Base-by-base conservation (phyloP, 2,329 filamentous ascomycete species). In the Sclerotinia trifoliorum region DNA sequence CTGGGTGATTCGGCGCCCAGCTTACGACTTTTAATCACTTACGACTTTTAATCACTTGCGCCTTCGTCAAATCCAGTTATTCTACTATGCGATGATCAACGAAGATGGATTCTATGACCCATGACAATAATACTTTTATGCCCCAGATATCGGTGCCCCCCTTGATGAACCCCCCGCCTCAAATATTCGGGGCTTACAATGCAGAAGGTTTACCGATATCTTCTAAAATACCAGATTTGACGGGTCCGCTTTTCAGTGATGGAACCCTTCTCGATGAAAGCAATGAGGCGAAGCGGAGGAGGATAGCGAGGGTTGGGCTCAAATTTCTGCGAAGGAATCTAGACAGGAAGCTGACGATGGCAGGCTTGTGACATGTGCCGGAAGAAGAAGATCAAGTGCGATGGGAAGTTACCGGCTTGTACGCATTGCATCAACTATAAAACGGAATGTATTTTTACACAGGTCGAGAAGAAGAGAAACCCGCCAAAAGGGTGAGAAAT, bases 351-450 rank as follows among this genome's bases (percentile, higher is more conserved):
- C 73, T 74, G 70, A 75, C 70, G 57, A 61, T 82, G 81, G 35
- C 79, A 85, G 75, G 85, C 85, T 66, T 87, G 85, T 76, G 85
- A 87, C 72, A 84, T 86, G 93, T 98, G 94, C 78, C 86, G 94
- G 75, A 97, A 96, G 82, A 94, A 92, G 81, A 97, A 94, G 84
- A 95, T 98, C 81, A 98, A 98, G 81, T 98, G 94, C 80, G 95
- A 98, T 78, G 94, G 95, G 73, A 97, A 96, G 81, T 88, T 96
- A 80, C 94, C 95, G 49, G 89, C 93, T 70, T 99, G 95, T 80
- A 94, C 92, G 10, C 95, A 98, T 80, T 99, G 94, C 79, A 90
- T 91, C 79, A 98, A 97, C 79, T 97, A 97, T 83, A 97, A 97
- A 84, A 97, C 94, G 6, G 93, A 97, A 75, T 99, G 94, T 79